Evolutionary conservation across 345 rosid genomes (phyloP).

Genomic region (Ceriops tagal): DNA sequence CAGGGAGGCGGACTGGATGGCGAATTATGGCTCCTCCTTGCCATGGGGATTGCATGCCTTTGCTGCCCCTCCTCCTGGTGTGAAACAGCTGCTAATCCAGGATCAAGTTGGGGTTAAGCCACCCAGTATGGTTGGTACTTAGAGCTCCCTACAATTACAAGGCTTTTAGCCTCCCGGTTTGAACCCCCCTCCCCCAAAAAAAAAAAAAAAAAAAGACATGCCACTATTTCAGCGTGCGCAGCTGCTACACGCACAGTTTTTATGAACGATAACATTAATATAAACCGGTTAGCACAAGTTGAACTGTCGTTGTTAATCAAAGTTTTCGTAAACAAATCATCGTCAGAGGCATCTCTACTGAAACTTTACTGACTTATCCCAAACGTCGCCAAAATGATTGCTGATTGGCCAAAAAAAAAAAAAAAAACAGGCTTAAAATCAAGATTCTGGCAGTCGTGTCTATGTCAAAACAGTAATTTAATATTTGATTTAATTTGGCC

Average conservation of each 20-base stretch:
- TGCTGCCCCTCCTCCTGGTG: no score
- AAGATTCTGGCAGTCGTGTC: conserved; percentile 28
- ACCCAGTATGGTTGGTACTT: no score
- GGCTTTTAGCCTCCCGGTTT: no score
- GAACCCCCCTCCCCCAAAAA: no score
- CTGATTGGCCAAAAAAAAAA: not conserved
- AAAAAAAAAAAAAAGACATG: not conserved
- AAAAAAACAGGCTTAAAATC: conserved; percentile 19
- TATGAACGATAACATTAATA: not conserved
- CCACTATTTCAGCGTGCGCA: not conserved
- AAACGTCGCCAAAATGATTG: not conserved
- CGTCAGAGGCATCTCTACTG: conserved; percentile 16
- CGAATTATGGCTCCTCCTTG: no score
- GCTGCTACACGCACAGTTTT: not conserved
- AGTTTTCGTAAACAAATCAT: not conserved
- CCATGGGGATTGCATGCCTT: no score
- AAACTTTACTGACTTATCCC: conserved; percentile 17
- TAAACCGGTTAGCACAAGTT: not conserved
- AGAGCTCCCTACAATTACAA: no score
- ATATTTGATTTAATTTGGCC: conserved; percentile 14
- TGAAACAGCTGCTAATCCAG: no score
- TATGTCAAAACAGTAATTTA: not conserved
- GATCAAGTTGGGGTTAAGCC: no score
- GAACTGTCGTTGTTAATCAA: conserved; percentile 7
- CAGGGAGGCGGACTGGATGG: no score